These are phyloP conservation scores for Nemania diffusa DNA, from an alignment of 2,329 filamentous ascomycete species.

Conservation along the genomic window DNA sequence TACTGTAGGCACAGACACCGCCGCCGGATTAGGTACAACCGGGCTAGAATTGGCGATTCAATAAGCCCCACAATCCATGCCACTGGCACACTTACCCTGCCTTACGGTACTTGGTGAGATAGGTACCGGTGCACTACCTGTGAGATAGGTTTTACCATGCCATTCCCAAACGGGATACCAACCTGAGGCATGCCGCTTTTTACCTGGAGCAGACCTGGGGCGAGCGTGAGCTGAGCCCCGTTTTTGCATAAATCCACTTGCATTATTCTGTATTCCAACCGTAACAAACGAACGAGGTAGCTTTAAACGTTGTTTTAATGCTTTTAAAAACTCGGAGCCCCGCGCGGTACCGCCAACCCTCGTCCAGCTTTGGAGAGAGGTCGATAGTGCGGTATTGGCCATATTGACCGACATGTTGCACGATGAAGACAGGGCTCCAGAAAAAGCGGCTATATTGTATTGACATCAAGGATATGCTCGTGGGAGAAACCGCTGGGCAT, in stretches of 20 bases:
- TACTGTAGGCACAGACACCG: not conserved
- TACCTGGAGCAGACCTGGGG: not conserved
- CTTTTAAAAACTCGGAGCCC: too few relatives aligned
- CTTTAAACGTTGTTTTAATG: too few relatives aligned
- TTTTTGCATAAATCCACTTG: conserved; percentile 1
- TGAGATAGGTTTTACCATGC: not conserved
- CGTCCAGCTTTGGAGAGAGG: too few relatives aligned
- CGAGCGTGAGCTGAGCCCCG: not conserved
- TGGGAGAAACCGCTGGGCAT: too few relatives aligned
- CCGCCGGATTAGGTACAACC: conserved; percentile 2
- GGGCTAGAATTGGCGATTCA: conserved; percentile 13
- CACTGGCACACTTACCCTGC: conserved; percentile 1
- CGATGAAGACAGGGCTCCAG: too few relatives aligned
- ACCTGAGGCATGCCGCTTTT: conserved; percentile 5
- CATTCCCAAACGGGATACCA: not conserved
- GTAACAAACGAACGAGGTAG: conserved; percentile 2
- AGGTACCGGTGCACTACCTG: not conserved
- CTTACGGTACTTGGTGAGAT: not conserved
- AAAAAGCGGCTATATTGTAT: too few relatives aligned
- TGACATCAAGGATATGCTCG: too few relatives aligned
- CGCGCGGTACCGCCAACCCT: too few relatives aligned
- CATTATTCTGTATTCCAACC: conserved; percentile 2
- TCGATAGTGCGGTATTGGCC: too few relatives aligned
- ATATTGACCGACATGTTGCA: too few relatives aligned
- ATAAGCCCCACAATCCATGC: conserved; percentile 19